Evolutionary conservation across 257 asterid species (phyloP), one percentile per base, ranked within the genome.

Genomic region (Cinchona pubescens): DNA sequence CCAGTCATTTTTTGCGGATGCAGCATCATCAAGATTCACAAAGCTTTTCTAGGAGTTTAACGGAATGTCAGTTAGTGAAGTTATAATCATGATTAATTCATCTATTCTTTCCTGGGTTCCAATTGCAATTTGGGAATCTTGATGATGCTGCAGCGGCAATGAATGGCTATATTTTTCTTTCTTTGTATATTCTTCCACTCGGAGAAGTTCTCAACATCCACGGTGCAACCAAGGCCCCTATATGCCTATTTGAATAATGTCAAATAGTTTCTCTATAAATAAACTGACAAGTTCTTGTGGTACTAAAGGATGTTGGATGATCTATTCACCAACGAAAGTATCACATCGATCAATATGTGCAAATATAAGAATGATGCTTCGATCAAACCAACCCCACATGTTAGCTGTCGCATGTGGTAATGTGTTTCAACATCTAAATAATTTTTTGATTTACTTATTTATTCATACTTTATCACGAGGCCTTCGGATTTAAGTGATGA

Each of bases 91-190:
- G 40, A 40, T n/a, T n/a, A n/a, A n/a, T 7, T 37, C 40, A 8
- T 73, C 29, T 6, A 1, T 16, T 34, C 23, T 53, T 53, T 38
- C 66, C 74, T 45, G 7, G 27, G 16, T 6, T 23, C 53, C 73
- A 32, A 60, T 18, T 40, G 48, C 72, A 68, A 29, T 49, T 32
- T 70, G 82, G 59, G 83, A 80, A 83, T 83, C 87, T 72, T 83
- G 87, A 83, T 83, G 86, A 82, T 82, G 86, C 82, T 82, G 83
- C 86, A 79, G 79, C 81, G 29, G 83, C 83, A 73, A 76, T 70
- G 49, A 73, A 61, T 76, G 82, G 60, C 86, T 83, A 59, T 6
- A 21, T 46, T 5, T 58, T 19, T 30, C 0, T 45, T 5, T 37
- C 27, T 60, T 14, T 71, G 7, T 4, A 30, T n/a, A 25, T 2